Evolutionary conservation across 202 grass and related monocot species (phyloP).

Genomic region (Zoysia matrella): DNA sequence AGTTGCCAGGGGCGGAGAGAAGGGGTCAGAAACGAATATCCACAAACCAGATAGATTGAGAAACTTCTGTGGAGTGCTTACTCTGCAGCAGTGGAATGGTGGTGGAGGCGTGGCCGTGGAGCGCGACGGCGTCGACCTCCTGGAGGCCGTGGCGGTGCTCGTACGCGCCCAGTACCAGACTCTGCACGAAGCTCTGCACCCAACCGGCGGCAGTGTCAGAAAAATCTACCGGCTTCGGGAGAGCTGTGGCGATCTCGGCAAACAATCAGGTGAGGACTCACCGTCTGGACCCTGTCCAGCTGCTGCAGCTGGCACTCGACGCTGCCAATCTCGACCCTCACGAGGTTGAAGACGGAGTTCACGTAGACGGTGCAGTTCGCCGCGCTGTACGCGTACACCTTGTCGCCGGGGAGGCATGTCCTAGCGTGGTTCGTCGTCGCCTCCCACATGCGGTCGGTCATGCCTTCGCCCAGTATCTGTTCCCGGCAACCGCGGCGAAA

Average conservation of each 20-base stretch:
- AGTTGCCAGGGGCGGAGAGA: neutral
- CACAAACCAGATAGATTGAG: neutral
- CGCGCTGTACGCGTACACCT: constrained; percentile 46
- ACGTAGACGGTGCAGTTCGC: constrained; percentile 45
- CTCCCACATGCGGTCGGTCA: constrained; percentile 63
- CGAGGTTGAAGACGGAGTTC: constrained; percentile 55
- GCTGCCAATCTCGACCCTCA: constrained; percentile 31
- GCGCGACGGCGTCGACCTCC: constrained; percentile 40
- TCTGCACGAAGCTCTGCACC: constrained; percentile 46
- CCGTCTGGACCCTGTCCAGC: constrained; percentile 39
- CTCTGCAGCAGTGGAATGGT: constrained; percentile 55
- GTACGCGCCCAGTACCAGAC: constrained; percentile 58
- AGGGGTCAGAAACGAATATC: neutral
- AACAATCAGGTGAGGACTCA: neutral
- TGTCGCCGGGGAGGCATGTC: constrained; percentile 55
- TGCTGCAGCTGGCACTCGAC: constrained; percentile 27
- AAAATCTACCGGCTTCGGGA: neutral
- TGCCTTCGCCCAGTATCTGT: constrained; percentile 61
- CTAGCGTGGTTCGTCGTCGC: constrained; percentile 60
- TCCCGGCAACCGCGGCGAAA: neutral
- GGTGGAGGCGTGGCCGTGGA: constrained; percentile 1
- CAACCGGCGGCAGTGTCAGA: neutral
- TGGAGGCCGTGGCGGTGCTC: constrained; percentile 45
- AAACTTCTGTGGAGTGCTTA: constrained; percentile 23
- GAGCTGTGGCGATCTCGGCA: neutral